These are phyloP conservation scores for Dictyostelium brefeldianum DNA, from an alignment of 78 protist species.

Conservation along the genomic window DNA sequence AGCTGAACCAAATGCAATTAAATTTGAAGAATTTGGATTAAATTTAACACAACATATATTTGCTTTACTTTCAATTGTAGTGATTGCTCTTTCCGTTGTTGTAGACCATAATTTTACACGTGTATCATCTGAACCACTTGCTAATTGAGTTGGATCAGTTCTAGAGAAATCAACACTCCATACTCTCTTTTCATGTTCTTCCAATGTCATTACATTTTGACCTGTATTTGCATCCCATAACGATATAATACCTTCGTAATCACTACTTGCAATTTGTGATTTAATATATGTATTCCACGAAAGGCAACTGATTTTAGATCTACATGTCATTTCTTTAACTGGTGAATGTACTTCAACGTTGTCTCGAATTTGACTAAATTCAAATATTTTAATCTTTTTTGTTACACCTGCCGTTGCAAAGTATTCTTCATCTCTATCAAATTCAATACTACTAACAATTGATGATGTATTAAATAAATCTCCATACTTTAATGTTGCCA, in stretches of 20 bases:
- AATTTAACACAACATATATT: slow-evolving; percentile 88
- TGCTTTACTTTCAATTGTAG: slow-evolving; percentile 82
- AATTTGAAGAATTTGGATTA: slow-evolving; percentile 70
- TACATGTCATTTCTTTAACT: slow-evolving; percentile 66
- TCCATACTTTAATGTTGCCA: slow-evolving; percentile 76
- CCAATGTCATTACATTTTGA: slow-evolving; percentile 39
- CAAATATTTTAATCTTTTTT: slow-evolving; percentile 86
- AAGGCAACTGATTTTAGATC: slow-evolving; percentile 86
- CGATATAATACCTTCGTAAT: slow-evolving; percentile 85
- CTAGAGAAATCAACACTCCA: slow-evolving; percentile 89
- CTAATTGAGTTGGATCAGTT: slow-evolving; percentile 81
- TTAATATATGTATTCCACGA: slow-evolving; percentile 84
- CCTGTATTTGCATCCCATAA: slow-evolving; percentile 88
- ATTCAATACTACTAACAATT: slow-evolving; percentile 85
- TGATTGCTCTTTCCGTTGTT: slow-evolving; percentile 25
- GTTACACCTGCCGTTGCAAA: slow-evolving; percentile 91
- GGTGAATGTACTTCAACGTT: slow-evolving; percentile 82
- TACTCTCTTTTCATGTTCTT: slow-evolving; percentile 89
- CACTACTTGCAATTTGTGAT: slow-evolving; percentile 76
- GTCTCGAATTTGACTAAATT: slow-evolving; percentile 51
- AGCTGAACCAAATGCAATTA: slow-evolving; percentile 88
- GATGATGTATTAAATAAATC: slow-evolving; percentile 77
- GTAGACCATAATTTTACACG: slow-evolving; percentile 87
- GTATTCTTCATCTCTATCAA: slow-evolving; percentile 84
- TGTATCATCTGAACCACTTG: slow-evolving; percentile 88